Base-by-base conservation (phyloP, 1,139 yeast genomes). In the Candida gigantensis region DNA sequence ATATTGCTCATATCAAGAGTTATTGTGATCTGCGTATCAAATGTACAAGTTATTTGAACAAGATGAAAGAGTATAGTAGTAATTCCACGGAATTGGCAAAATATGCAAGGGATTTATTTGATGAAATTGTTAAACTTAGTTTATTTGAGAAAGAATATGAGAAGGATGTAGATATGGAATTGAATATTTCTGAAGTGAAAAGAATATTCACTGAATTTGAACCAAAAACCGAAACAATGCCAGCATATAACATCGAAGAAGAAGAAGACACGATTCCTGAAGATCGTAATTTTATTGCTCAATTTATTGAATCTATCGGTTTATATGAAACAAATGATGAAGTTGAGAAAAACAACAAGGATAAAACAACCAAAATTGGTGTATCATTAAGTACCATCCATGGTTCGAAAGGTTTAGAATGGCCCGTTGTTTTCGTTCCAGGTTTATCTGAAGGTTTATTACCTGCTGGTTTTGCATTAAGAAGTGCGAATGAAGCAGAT, bases 341-440 rank as follows among this genome's bases (percentile, higher is more conserved):
- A 7, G 45, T 50, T 5, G 46, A 49, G 7, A 38, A 47, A 7
- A 31, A 25, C 15, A 18, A 13, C 12, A 14, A 23, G 15, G 50
- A 47, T 8, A 45, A 41, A 8, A 43, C 48, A 3, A 45, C 47
- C n/a, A 35, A 46, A 8, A 52, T 50, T 15, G 46, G 44, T n/a
- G 72, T 77, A 0, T 54, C 74, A 35, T 34, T 73, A 1, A 81
- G 90, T 0, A 92, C 97, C 0, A 84, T 92, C 10, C 98, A 92
- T 57, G 88, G 90, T 0, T 80, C 97, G 2, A 92, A 92, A 54
- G 97, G 97, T 1, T 66, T 89, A 4, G 97, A 92, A 57, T 92
- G 97, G 97, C 92, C 95, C 0, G 77, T 85, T 5, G 97, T 92
- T 0, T 86, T 88, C 53, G 74, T 88, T 9, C 90, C 95, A 1